Evolutionary conservation across 805 yeast genomes (phyloP), one percentile per base, ranked within the genome.

Genomic region (Candida fluviatilis): DNA sequence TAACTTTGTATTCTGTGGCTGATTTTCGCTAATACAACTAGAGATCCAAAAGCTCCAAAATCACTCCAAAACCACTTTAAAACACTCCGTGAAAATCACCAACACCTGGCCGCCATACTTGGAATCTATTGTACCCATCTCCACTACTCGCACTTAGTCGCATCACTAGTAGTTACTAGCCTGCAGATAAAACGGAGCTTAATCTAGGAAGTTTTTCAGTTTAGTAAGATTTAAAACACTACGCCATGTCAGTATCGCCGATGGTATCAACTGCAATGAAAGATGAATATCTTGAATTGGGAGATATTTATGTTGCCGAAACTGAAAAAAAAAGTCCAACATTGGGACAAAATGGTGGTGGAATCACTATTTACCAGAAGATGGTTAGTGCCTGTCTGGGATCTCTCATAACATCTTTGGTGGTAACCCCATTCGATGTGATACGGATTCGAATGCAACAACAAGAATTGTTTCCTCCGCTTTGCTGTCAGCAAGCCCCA

Each of bases 371-470:
- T 18, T 47, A 63, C 3, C 87, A 85, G 51, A 58, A 89, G 35
- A 83, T 85, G 90, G 57, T 81, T 24, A 81, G 90, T 49, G 93
- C 95, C 0, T 80, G 88, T 49, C 69, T 78, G 33, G 95, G 95
- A 0, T 82, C 91, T 0, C 51, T 85, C 5, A 49, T 84, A 15
- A 85, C 91, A 2, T 83, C 91, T 0, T 49, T 82, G 26, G 80
- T 82, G 29, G 79, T 85, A 24, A 85, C 93, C 1, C 95, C 95
- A 1, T 76, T 85, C 58, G 95, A 85, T 57, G 93, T 85, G 28
- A 83, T 85, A 0, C 64, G 91, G 43, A 79, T 85, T 19, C 63
- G 95, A 42, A 63, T 84, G 19, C 95, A 85, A 48, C 95, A 85
- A 50, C 95, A 85, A 51, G 82, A 80, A 44, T 64, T 79, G 49